Evolutionary conservation across 179 eudicot species (phyloP).

Genomic region (Vitellaria paradoxa): DNA sequence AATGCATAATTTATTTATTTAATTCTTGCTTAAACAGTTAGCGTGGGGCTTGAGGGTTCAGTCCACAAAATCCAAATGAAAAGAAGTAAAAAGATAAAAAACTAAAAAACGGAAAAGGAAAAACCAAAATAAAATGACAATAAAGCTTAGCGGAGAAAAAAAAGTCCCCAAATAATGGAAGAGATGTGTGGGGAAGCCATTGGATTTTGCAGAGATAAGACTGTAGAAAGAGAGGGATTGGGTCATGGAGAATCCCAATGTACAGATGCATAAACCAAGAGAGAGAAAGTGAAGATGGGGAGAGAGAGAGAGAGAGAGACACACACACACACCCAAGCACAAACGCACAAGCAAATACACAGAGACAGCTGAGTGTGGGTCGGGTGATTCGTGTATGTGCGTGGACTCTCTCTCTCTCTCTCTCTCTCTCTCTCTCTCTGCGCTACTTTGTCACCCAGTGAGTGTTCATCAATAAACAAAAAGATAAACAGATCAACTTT

Average conservation of each 20-base stretch:
- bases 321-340: background rate
- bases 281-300: conserved; percentile 7
- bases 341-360: background rate
- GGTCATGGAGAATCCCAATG: conserved; percentile 23
- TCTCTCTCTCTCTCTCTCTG: background rate
- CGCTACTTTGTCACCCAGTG: background rate
- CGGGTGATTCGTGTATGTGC: background rate
- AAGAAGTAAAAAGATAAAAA: too few species aligned
- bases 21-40: too few species aligned
- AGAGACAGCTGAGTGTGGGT: conserved; percentile 19
- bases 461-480: background rate
- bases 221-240: background rate
- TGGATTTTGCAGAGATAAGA: conserved; percentile 19
- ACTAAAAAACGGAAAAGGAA: background rate
- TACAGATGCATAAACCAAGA: background rate
- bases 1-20: too few species aligned
- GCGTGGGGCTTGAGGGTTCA: too few species aligned
- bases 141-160: background rate
- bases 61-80: too few species aligned
- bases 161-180: conserved; percentile 22
- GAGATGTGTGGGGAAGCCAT: conserved; percentile 22
- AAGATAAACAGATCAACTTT: background rate
- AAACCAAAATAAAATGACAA: background rate
- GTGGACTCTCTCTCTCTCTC: conserved; percentile 9
- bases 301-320: conserved; percentile 1